These are phyloP conservation scores for Climacium dendroides DNA, from an alignment of 225 moss, liverwort and hornwort species.

Conservation along the genomic window DNA sequence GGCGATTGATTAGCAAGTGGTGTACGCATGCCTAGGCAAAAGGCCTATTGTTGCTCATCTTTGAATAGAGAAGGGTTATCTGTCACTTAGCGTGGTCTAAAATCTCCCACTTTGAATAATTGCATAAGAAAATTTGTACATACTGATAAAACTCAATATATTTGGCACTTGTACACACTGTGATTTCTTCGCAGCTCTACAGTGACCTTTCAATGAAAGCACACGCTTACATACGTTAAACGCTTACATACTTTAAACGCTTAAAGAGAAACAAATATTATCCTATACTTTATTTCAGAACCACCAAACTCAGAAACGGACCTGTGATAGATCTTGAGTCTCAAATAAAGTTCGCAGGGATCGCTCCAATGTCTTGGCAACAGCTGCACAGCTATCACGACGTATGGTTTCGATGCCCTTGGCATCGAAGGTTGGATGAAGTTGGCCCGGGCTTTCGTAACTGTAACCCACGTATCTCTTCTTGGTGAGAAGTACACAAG, in stretches of 20 bases:
- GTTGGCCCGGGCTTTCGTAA: conserved; percentile 67
- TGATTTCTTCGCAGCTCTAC: not conserved
- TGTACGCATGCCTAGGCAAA: not conserved
- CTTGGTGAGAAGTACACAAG: conserved; percentile 92
- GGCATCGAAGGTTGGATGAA: conserved; percentile 84
- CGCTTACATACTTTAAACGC: not conserved
- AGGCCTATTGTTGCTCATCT: not conserved
- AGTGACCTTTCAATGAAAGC: not conserved
- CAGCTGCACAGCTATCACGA: conserved; percentile 90
- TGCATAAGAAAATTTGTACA: not conserved
- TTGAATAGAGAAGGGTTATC: not conserved
- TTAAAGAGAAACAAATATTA: not conserved
- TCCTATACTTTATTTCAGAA: not conserved
- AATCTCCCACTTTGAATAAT: not conserved
- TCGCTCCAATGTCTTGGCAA: conserved; percentile 83
- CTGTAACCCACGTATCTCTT: conserved; percentile 98
- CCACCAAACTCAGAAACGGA: not conserved
- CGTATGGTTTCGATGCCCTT: conserved; percentile 98
- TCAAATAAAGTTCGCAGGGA: conserved; percentile 80
- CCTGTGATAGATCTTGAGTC: conserved; percentile 85
- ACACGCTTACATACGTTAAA: not conserved
- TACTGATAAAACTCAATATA: not conserved
- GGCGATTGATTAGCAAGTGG: not conserved
- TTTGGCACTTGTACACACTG: not conserved
- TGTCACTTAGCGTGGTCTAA: not conserved